Conservation (phyloP, 2,329 filamentous ascomycete genomes). For the Aureobasidium sp. region DNA sequence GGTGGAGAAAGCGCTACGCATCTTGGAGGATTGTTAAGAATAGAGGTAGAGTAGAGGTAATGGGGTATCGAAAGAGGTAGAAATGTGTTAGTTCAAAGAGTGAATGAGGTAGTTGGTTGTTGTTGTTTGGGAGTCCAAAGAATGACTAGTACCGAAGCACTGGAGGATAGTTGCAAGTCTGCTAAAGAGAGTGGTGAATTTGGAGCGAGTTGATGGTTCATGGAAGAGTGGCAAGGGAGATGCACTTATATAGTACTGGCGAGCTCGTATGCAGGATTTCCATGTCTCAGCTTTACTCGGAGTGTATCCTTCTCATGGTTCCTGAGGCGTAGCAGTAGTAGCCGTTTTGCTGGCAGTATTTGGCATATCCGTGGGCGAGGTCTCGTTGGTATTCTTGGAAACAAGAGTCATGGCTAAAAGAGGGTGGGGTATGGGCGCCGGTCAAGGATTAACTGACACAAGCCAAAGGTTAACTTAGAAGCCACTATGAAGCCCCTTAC, state of each 20-base stretch:
- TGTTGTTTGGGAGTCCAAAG: constrained; percentile 1
- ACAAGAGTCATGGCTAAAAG: background rate
- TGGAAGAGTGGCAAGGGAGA: background rate
- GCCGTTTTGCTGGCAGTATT: background rate
- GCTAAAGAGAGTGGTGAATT: constrained; percentile 6
- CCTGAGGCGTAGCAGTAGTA: background rate
- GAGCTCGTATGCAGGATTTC: background rate
- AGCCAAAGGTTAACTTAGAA: background rate
- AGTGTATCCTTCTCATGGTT: background rate
- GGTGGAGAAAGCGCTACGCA: constrained; percentile 1
- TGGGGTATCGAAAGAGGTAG: background rate
- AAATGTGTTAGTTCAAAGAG: background rate
- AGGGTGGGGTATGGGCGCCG: background rate
- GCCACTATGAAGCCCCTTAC: background rate
- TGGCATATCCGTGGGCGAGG: background rate
- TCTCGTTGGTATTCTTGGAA: background rate
- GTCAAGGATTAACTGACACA: constrained; percentile 1
- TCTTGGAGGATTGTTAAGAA: background rate
- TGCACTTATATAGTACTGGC: background rate
- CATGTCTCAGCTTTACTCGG: background rate
- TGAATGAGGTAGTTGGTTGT: background rate
- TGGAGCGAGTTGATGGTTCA: constrained; percentile 3
- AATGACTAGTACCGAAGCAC: constrained; percentile 10
- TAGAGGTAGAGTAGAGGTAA: background rate
- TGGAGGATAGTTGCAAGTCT: constrained; percentile 4